Evolutionary conservation across 768 basidiomycete genomes (phyloP).

Genomic region (Melanogaster broomeanus): DNA sequence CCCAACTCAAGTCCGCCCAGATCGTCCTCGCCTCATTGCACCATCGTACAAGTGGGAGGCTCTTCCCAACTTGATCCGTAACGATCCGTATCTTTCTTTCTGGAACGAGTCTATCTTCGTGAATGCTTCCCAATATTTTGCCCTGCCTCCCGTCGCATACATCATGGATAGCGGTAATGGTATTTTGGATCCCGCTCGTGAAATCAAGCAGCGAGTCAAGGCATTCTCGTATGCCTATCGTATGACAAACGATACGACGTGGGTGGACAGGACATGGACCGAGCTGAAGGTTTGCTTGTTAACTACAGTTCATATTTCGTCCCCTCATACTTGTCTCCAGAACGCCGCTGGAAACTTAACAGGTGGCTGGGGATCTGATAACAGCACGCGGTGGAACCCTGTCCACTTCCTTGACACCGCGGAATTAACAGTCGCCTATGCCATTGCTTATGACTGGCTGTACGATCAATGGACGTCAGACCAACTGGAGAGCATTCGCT

Average conservation of each 20-base stretch:
- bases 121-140: conserved; percentile 80
- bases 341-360: conserved; percentile 76
- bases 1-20: conserved; percentile 62
- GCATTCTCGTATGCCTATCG: conserved; percentile 89
- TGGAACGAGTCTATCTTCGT: conserved; percentile 93
- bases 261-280: conserved; percentile 81
- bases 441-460: conserved; percentile 95
- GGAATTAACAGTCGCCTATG: conserved; percentile 89
- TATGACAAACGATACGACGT: conserved; percentile 90
- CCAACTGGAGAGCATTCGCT: conserved; percentile 69
- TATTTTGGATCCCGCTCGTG: conserved; percentile 87
- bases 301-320: not conserved
- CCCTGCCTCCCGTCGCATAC: conserved; percentile 67
- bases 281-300: conserved; percentile 74
- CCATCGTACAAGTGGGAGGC: conserved; percentile 90
- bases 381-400: conserved; percentile 79
- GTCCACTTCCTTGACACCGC: conserved; percentile 89
- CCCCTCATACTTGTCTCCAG: conserved; percentile 24
- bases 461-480: conserved; percentile 78
- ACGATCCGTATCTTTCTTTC: conserved; percentile 79
- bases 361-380: conserved; percentile 61
- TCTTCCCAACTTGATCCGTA: conserved; percentile 72
- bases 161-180: conserved; percentile 82
- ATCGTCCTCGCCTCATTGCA: conserved; percentile 91
- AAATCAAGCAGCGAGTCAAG: conserved; percentile 90